phyloP scores from a whole-genome alignment of 305 asterid genomes.

The Petunia hybrid region DNA sequence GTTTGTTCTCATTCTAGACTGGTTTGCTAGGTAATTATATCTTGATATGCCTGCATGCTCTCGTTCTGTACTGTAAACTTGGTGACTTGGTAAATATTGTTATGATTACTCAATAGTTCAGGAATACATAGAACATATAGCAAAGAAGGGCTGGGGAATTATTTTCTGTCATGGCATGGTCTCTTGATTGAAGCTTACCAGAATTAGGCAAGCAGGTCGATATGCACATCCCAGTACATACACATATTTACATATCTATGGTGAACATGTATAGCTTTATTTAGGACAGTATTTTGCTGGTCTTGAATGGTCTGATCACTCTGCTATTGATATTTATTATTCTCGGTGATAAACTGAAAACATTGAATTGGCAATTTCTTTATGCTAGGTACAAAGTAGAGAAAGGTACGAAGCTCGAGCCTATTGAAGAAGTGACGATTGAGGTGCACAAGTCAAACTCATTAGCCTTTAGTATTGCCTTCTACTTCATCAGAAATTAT shows the following conservation, averaged over 20 bases:
- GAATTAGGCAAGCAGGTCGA: not conserved
- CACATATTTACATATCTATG: not conserved
- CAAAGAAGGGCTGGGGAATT: not conserved
- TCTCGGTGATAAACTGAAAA: not conserved
- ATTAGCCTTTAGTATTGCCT: not conserved
- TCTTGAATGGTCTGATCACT: constrained; percentile 8
- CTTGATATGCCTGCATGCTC: not conserved
- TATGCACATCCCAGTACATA: not conserved
- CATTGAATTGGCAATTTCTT: not conserved
- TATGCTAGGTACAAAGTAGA: constrained; percentile 81
- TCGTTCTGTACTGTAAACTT: constrained; percentile 15
- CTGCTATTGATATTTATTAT: not conserved
- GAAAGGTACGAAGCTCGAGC: constrained; percentile 86
- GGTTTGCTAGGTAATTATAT: not conserved
- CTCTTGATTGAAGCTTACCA: not conserved
- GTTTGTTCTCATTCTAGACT: constrained; percentile 30
- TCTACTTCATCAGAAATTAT: not conserved
- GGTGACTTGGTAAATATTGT: constrained; percentile 9
- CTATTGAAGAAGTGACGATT: constrained; percentile 97
- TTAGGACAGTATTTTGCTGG: not conserved
- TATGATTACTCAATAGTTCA: constrained; percentile 8
- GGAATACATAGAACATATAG: not conserved
- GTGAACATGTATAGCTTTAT: not conserved
- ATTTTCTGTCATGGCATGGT: not conserved
- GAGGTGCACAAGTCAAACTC: constrained; percentile 58